These are phyloP conservation scores for Platismatia glauca DNA, from an alignment of 495 filamentous ascomycete genomes.

Conservation along the genomic window DNA sequence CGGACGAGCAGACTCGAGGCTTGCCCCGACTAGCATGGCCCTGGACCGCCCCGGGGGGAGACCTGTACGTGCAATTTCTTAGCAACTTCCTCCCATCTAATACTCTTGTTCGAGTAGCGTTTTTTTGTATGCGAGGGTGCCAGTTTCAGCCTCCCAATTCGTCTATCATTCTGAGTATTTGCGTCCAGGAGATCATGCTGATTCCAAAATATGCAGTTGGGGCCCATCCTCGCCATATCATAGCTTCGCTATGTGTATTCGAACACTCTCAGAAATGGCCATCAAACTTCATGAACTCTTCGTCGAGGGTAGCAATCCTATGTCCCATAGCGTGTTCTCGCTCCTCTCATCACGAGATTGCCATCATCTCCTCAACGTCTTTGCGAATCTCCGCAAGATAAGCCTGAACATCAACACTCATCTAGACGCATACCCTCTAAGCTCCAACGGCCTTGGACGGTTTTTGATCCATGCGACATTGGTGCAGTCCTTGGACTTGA, in stretches of 20 bases:
- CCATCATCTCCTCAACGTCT: not conserved
- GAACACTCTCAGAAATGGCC: not conserved
- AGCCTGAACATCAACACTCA: not conserved
- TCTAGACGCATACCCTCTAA: not conserved
- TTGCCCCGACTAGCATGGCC: not conserved
- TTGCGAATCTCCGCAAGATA: not conserved
- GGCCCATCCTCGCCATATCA: not conserved
- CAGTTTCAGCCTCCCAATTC: too few relatives aligned
- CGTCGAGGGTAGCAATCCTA: not conserved
- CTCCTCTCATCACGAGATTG: not conserved
- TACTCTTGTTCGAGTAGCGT: not conserved
- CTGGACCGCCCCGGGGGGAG: not conserved
- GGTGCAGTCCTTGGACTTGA: not conserved
- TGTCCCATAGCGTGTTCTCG: not conserved
- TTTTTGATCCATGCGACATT: not conserved
- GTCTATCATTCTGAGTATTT: not conserved
- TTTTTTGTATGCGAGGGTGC: too few relatives aligned
- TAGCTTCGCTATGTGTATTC: not conserved
- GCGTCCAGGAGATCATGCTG: not conserved
- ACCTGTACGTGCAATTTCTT: not conserved
- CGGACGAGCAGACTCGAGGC: not conserved
- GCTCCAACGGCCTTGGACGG: not conserved
- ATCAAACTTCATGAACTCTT: not conserved
- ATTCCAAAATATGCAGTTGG: not conserved
- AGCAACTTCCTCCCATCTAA: not conserved